Evolutionary conservation across 108 stramenopile genomes (phyloP), one percentile per base, ranked within the genome.

Genomic region (Asterionellopsis glacialis): DNA sequence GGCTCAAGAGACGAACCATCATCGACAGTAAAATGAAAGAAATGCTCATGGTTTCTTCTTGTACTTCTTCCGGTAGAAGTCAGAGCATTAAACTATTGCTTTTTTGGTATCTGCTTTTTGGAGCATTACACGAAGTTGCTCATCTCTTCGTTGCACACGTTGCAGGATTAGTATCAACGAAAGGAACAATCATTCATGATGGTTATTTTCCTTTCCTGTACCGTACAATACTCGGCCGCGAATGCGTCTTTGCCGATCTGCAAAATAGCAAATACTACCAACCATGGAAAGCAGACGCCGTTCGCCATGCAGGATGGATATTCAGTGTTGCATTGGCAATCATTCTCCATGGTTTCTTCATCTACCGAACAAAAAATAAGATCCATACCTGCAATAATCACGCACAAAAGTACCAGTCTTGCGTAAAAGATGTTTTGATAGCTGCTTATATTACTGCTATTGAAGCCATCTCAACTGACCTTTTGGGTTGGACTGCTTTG

Each of bases 381-480:
- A n/a, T n/a, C n/a, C n/a, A n/a, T n/a, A n/a, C n/a, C n/a, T n/a
- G n/a, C n/a, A n/a, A n/a, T n/a, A n/a, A n/a, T n/a, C n/a, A n/a
- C n/a, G n/a, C n/a, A n/a, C n/a, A n/a, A n/a, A n/a, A n/a, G n/a
- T n/a, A n/a, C n/a, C n/a, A n/a, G n/a, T n/a, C n/a, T n/a, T n/a
- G n/a, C n/a, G n/a, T n/a, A n/a, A n/a, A n/a, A n/a, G n/a, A n/a
- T n/a, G 51, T 86, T 11, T 63, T 43, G 19, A 11, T 74, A 19
- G 83, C 81, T 28, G 77, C 88, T 9, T 61, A 53, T 41, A 47
- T 86, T 19, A 82, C 81, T 0, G 84, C 84, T 7, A 22, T 79
- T 11, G 88, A 90, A 53, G 88, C 81, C 13, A 52, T 90, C 1
- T 52, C 66, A 13, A 82, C 87, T 16, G 87, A 88, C 61, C 59